Percentiles rank a stretch among this genome's conserved stretches.
phyloP scores from a whole-genome alignment of 306 rosid genomes.

The Pterocarpus macrocarpus region DNA sequence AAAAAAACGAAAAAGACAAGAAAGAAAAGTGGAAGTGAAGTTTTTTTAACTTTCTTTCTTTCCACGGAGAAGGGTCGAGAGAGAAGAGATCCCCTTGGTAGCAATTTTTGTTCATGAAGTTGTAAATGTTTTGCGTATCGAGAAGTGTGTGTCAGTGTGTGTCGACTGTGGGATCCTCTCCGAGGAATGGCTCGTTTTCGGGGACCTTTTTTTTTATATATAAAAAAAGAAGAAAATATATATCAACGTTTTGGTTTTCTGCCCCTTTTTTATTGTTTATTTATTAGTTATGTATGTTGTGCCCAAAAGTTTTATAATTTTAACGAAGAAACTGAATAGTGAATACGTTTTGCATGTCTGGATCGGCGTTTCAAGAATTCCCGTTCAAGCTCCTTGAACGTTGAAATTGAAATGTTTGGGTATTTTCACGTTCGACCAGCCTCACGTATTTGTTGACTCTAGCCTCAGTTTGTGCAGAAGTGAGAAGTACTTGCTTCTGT shows the following conservation, averaged over 20 bases:
- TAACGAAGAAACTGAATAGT: slow-evolving; percentile 44
- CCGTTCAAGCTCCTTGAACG: too few species aligned
- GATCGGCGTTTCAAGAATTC: too few species aligned
- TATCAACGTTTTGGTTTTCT: not conserved
- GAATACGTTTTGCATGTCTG: not conserved
- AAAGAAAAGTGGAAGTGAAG: not conserved
- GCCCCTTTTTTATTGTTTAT: not conserved
- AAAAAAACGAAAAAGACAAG: not conserved
- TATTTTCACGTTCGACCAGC: too few species aligned
- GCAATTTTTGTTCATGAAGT: slow-evolving; percentile 43
- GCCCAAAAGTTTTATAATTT: slow-evolving; percentile 34
- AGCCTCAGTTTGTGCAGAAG: too few species aligned
- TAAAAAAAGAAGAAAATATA: not conserved
- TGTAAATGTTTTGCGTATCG: slow-evolving; percentile 52
- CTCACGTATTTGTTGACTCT: too few species aligned
- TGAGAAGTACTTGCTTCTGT: too few species aligned
- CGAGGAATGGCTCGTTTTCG: slow-evolving; percentile 53
- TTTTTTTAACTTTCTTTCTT: slow-evolving; percentile 19
- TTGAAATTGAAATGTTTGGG: too few species aligned
- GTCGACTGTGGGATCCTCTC: slow-evolving; percentile 54
- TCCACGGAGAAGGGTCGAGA: slow-evolving; percentile 47
- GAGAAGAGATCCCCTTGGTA: slow-evolving; percentile 43
- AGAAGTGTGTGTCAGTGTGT: not conserved
- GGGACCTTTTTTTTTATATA: not conserved
- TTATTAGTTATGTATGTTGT: slow-evolving; percentile 10